Base-by-base conservation (phyloP, 2,329 filamentous ascomycete species). In the Gnomoniopsis smithogilvyi region DNA sequence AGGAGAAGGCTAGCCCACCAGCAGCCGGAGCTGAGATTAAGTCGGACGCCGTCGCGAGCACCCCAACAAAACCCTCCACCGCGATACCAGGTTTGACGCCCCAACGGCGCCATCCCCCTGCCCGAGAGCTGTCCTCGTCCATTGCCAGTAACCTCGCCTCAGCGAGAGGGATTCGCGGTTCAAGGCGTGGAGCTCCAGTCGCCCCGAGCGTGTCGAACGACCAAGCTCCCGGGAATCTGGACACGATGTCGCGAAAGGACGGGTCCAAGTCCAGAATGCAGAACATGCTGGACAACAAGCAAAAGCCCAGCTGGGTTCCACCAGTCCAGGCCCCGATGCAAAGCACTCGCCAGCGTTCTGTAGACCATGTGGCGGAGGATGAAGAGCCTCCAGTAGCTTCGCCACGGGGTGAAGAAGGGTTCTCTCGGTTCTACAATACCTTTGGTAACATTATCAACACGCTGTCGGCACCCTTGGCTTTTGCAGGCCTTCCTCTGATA, bases 101-200 rank as follows among this genome's bases (percentile, higher is more conserved):
- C 34, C 77, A 78, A 61, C 78, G 78, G 12, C 77, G 78, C 34
- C 79, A 80, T 77, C 70, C 85, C 71, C 68, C 84, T 72, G 79
- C 84, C 26, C 85, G 91, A 59, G 89, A 93, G 59, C 77, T 88
- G 60, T 85, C 88, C 2, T 91, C 91, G 1, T 96, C 92, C 1
- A 96, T 96, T 62, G 92, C 91, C 26, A 96, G 86, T 74, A 96
- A 96, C 68, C 77, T 96, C 47, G 92, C 92, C 15, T 92, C 91
- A 15, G 92, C 92, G 34, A 83, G 92, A 64, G 92, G 92, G 19
- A 96, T 96, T 65, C 80, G 82, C 22, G 80, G 82, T 49, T 56
- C 61, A 57, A 82, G 81, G 61, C 81, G 87, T 62, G 82, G 86
- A 24, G 54, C 46, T 21, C 88, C 89, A 2, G 81, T 87, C 12